Percentiles rank a stretch among this genome's conserved stretches.
Conservation (phyloP, 164 flowering plant genomes). For the Amborella trichopoda region DNA sequence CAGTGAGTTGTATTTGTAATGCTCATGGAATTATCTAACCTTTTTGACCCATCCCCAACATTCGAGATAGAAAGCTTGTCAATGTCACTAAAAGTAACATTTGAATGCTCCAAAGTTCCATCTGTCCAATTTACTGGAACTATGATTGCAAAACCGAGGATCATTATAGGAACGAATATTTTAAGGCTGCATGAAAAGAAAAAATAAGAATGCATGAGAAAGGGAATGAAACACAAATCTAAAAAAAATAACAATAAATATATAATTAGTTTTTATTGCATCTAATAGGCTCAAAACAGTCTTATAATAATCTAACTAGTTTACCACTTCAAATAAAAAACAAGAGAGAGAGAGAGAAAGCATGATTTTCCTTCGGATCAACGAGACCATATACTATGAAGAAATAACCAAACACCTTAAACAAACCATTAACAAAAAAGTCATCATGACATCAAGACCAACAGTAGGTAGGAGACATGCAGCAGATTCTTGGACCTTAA, state of each 20-base stretch:
- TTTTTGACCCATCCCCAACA: constrained; percentile 37
- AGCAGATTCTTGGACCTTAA: too few species aligned
- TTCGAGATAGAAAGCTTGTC: constrained; percentile 81
- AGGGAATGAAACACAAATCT: background rate
- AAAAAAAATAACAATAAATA: background rate
- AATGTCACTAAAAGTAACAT: constrained; percentile 30
- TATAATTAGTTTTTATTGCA: too few species aligned
- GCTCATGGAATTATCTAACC: too few species aligned
- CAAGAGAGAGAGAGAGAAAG: background rate
- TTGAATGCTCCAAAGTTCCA: constrained; percentile 27
- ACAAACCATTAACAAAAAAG: too few species aligned
- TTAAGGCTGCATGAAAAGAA: constrained; percentile 45
- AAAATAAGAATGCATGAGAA: background rate
- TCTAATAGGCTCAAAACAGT: too few species aligned
- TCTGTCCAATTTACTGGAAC: constrained; percentile 80
- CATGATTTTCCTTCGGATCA: background rate
- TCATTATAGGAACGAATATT: constrained; percentile 62
- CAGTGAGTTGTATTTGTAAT: too few species aligned
- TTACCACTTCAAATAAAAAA: too few species aligned
- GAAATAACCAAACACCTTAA: too few species aligned
- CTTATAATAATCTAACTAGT: too few species aligned
- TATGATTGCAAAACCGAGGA: constrained; percentile 50
- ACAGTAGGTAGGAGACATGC: too few species aligned
- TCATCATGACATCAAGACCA: too few species aligned
- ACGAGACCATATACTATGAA: too few species aligned